A percentile compares a stretch with the other conserved stretches of the same genome.
Conservation (phyloP, 345 rosid species). For the Gossypium arboreum region DNA sequence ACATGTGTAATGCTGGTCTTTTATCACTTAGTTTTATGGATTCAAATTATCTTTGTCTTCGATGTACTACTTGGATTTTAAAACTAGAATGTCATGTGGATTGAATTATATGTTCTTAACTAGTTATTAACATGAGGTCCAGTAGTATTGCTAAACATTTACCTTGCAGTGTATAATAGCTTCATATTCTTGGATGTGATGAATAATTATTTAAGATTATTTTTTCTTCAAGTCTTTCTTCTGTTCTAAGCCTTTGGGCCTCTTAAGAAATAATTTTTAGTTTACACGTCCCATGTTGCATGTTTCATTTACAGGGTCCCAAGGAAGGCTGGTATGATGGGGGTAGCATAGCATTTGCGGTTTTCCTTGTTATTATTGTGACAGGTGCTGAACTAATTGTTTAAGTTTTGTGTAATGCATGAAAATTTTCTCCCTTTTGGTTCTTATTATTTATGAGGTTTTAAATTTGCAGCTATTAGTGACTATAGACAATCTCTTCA, state of each 20-base stretch:
- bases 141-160: background rate
- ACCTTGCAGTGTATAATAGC: background rate
- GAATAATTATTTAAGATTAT: background rate
- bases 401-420: background rate
- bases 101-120: background rate
- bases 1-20: background rate
- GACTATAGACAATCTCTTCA: slow-evolving; percentile 98
- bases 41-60: background rate
- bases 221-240: background rate
- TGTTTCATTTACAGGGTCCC: slow-evolving; percentile 49
- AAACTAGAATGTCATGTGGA: background rate
- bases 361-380: slow-evolving; percentile 82
- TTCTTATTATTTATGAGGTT: slow-evolving; percentile 1
- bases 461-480: slow-evolving; percentile 66
- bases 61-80: background rate
- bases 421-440: background rate
- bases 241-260: background rate
- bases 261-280: slow-evolving; percentile 1
- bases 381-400: slow-evolving; percentile 52
- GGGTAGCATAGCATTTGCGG: slow-evolving; percentile 93
- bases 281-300: slow-evolving; percentile 13
- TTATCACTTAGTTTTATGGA: background rate
- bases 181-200: background rate
- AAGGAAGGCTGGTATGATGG: slow-evolving; percentile 98
- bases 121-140: background rate